A percentile compares a stretch with the other conserved stretches of the same genome.
phyloP scores from a whole-genome alignment of 768 basidiomycete species.

The Filobasidium wieringae region DNA sequence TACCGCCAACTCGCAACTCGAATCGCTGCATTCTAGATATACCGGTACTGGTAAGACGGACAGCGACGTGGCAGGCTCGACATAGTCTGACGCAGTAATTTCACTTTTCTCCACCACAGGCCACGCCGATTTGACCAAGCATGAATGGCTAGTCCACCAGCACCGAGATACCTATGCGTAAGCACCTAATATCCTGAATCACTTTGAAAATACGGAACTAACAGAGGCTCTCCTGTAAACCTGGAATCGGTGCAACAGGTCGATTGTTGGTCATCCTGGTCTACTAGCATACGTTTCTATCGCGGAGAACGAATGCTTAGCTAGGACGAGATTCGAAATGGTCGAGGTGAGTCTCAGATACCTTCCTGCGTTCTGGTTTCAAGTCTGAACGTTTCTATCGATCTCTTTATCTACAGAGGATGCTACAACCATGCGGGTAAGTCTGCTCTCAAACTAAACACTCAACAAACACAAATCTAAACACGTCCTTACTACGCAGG shows the following conservation, averaged over 20 bases:
- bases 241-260: conserved; percentile 51
- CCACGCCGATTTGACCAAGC: conserved; percentile 92
- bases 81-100: too few relatives aligned
- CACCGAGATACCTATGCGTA: conserved; percentile 15
- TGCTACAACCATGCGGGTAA: conserved; percentile 75
- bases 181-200: too few relatives aligned
- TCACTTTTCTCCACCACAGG: too few relatives aligned
- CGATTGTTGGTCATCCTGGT: conserved; percentile 82
- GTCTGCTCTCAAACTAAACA: background rate
- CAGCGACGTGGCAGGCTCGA: too few relatives aligned
- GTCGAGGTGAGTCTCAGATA: conserved; percentile 56
- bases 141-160: conserved; percentile 41
- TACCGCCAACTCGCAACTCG: conserved; percentile 89
- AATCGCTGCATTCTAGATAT: conserved; percentile 89
- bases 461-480: background rate
- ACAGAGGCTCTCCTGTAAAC: background rate
- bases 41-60: conserved; percentile 71
- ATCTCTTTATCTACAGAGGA: conserved; percentile 49
- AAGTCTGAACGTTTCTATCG: background rate
- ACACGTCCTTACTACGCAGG: background rate
- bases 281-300: conserved; percentile 77
- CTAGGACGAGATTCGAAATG: conserved; percentile 83
- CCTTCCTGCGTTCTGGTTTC: background rate
- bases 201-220: conserved; percentile 2
- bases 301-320: conserved; percentile 87